Conservation (phyloP, 2,329 filamentous ascomycete species). For the Claviceps sp. region DNA sequence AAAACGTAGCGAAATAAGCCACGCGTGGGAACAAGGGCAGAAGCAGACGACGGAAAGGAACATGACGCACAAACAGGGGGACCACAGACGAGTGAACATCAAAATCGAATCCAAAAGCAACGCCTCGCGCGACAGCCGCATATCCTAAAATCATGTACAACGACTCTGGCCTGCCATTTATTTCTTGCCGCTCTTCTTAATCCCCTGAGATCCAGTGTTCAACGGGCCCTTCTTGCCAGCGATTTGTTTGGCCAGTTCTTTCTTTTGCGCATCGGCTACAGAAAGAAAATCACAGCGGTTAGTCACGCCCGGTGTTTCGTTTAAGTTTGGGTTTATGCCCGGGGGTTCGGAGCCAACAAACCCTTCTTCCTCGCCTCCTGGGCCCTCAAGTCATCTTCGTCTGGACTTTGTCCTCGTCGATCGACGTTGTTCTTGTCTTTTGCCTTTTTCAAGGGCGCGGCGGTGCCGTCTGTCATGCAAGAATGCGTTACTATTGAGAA, state of each 20-base stretch:
- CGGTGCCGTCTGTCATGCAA: constrained; percentile 55
- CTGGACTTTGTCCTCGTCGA: background rate
- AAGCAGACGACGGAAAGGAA: too few relatives aligned
- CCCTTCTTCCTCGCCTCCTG: background rate
- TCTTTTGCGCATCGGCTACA: constrained; percentile 20
- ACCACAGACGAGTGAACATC: background rate
- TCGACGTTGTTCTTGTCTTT: constrained; percentile 54
- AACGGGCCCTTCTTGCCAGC: constrained; percentile 79
- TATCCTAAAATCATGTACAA: background rate
- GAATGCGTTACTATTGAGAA: background rate
- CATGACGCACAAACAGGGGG: too few relatives aligned
- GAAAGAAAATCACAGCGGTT: background rate
- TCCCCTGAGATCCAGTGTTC: constrained; percentile 72
- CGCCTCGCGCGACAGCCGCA: background rate
- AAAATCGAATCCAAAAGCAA: background rate
- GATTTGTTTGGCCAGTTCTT: constrained; percentile 62
- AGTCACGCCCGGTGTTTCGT: background rate
- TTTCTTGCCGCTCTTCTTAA: constrained; percentile 99
- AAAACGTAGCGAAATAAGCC: too few relatives aligned
- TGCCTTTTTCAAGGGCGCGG: constrained; percentile 68
- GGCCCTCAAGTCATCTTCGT: background rate
- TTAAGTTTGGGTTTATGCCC: background rate
- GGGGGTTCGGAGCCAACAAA: background rate
- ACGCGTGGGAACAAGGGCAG: background rate
- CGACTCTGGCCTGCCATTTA: constrained; percentile 26